Evolutionary conservation across 2,329 filamentous ascomycete genomes (phyloP).

Genomic region (Venturia pyrina): DNA sequence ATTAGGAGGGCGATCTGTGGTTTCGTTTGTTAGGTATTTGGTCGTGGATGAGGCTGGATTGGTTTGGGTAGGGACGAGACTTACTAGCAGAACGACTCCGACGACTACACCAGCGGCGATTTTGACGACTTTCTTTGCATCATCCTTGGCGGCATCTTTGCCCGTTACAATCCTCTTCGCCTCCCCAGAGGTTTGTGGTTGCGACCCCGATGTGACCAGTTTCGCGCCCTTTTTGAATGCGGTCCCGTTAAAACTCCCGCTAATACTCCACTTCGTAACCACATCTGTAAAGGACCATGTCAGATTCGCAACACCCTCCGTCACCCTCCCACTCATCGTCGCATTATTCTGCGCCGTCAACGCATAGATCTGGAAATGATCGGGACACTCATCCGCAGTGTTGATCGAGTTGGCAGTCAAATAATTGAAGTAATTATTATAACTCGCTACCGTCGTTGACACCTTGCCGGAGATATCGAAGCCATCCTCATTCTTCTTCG

Average conservation of each 20-base stretch:
- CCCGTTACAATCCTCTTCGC: slow-evolving; percentile 1
- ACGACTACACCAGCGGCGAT: slow-evolving; percentile 3
- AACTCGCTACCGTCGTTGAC: slow-evolving; percentile 1
- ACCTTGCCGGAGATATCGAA: slow-evolving; percentile 4
- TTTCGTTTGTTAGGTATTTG: neutral
- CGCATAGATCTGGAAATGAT: slow-evolving; percentile 6
- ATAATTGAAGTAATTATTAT: slow-evolving; percentile 11
- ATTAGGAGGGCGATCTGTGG: neutral
- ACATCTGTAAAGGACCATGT: slow-evolving; percentile 3
- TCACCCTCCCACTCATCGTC: slow-evolving; percentile 1
- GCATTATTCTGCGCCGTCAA: slow-evolving; percentile 3
- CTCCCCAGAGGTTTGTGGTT: slow-evolving; percentile 3
- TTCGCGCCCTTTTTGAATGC: neutral
- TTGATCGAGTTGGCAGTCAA: slow-evolving; percentile 1
- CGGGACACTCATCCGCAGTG: slow-evolving; percentile 4
- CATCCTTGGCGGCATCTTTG: neutral
- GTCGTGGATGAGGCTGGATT: neutral
- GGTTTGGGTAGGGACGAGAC: neutral
- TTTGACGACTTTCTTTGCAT: neutral
- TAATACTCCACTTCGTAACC: neutral
- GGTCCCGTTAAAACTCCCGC: neutral
- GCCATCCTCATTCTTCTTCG: neutral
- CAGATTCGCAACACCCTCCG: neutral
- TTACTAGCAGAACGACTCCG: neutral
- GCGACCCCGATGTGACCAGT: neutral